Evolutionary conservation across 768 basidiomycete genomes (phyloP).

Genomic region (Russula virescens): DNA sequence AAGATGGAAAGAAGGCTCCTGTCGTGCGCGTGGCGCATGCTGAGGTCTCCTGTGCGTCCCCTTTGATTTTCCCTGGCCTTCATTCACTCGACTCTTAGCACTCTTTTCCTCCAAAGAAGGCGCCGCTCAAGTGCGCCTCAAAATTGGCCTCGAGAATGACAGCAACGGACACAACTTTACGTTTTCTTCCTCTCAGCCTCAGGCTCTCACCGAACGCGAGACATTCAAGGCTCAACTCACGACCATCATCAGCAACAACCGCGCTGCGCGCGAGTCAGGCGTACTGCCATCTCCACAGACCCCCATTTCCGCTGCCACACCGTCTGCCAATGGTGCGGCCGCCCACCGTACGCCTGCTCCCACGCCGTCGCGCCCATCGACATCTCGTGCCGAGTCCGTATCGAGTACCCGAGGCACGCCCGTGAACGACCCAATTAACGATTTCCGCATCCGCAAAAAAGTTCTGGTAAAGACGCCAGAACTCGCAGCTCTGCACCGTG

Average conservation of each 20-base stretch:
- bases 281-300: conserved; percentile 21
- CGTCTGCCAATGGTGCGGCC: conserved; percentile 21
- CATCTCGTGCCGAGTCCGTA: conserved; percentile 60
- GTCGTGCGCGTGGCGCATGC: conserved; percentile 56
- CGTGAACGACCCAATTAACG: conserved; percentile 54
- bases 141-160: conserved; percentile 62
- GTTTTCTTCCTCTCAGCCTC: conserved; percentile 59
- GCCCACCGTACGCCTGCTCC: conserved; percentile 28
- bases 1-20: conserved; percentile 59
- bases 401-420: conserved; percentile 50
- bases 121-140: conserved; percentile 71
- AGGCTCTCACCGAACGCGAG: conserved; percentile 69
- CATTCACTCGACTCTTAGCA: conserved; percentile 40
- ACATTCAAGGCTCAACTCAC: conserved; percentile 77
- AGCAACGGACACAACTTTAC: conserved; percentile 79
- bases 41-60: conserved; percentile 50
- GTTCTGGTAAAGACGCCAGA: conserved; percentile 76
- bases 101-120: conserved; percentile 85
- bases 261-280: conserved; percentile 29
- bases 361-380: conserved; percentile 40
- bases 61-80: background rate
- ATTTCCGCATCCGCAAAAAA: conserved; percentile 71
- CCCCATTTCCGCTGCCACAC: conserved; percentile 27
- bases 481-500: conserved; percentile 74
- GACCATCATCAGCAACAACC: conserved; percentile 69